Base-by-base conservation (phyloP, 495 filamentous ascomycete genomes). In the Penicillium taxi region DNA sequence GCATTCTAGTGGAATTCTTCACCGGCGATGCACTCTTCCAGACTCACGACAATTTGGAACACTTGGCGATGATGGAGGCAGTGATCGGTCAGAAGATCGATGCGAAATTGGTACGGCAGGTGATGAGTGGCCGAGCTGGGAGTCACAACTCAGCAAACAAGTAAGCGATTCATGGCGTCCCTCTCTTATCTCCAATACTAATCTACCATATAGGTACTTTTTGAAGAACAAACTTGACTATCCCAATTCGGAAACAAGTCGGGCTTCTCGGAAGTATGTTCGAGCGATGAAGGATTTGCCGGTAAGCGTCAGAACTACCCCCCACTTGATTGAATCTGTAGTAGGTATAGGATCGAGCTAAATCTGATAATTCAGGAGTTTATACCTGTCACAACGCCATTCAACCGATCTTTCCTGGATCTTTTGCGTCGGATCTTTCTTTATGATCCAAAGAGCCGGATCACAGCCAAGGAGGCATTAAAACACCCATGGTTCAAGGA, bases 11-110 rank as follows among this genome's bases (percentile, higher is more conserved):
- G n/a, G 91, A 98, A 48, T 98, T 96, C 61, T 98, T 86, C 56
- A 98, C 93, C 2, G 91, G 93, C 3, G 93, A 98, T 61, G 91
- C 93, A 12, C 67, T 98, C 2, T 98, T 98, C 56, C 91, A 98
- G 59, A 96, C 91, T 0, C 91, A 96, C 51, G 91, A 98, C 65
- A 96, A 96, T 48, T 75, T 96, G 5, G 91, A 96, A 56, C 91
- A 98, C 65, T 67, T 98, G 29, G 91, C 88, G n/a, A 98, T 98
- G 91, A 98, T 98, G 91, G 89, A 98, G 52, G 75, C 78, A 15
- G 88, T 95, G 9, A 86, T 85, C 50, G 80, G 78, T 15, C 63
- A 66, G 5, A 74, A 73, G 37, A 77, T 98, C 26, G 91, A 96
- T 43, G 53, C 69, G 3, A 72, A 74, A 25, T 70, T 98, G 7